These are phyloP conservation scores for Kodamaea anthophila DNA, from an alignment of 1,139 yeast genomes.

Conservation along the genomic window DNA sequence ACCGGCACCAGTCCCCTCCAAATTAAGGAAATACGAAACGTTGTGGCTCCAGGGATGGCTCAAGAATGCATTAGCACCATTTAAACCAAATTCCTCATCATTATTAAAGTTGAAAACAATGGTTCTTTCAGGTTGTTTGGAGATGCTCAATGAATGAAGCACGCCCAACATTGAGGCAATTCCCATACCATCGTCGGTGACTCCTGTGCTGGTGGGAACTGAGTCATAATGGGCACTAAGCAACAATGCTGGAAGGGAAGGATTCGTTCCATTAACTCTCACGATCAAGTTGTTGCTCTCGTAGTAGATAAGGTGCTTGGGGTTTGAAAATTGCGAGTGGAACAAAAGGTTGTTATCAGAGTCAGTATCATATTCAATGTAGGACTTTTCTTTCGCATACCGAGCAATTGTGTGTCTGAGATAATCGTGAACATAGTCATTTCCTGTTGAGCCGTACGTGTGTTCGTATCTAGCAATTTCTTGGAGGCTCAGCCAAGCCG, in stretches of 20 bases:
- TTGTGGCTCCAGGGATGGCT: constrained; percentile 67
- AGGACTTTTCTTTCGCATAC: constrained; percentile 21
- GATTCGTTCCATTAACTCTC: constrained; percentile 58
- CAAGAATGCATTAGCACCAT: constrained; percentile 76
- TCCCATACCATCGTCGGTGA: constrained; percentile 95
- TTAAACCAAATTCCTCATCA: constrained; percentile 83
- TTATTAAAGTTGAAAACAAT: constrained; percentile 81
- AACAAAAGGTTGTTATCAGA: constrained; percentile 35
- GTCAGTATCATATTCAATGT: constrained; percentile 49
- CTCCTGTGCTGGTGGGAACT: constrained; percentile 81
- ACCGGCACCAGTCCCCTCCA: constrained; percentile 97
- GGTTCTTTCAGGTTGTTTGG: constrained; percentile 59
- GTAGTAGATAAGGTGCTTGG: constrained; percentile 53
- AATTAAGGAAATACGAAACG: constrained; percentile 64
- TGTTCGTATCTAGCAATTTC: constrained; percentile 60
- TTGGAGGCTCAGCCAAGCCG: constrained; percentile 67
- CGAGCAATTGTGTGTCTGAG: constrained; percentile 39
- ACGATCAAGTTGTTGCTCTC: constrained; percentile 78
- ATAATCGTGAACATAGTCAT: constrained; percentile 71
- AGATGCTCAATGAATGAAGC: constrained; percentile 43
- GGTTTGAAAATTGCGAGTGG: constrained; percentile 28
- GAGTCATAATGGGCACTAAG: constrained; percentile 87
- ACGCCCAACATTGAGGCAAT: constrained; percentile 75
- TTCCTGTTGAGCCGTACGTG: constrained; percentile 72
- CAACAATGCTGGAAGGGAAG: constrained; percentile 56